Percentiles rank a stretch among this genome's conserved stretches.
Conservation (phyloP, 2,329 filamentous ascomycete genomes). For the Sporothrix brasiliensis region DNA sequence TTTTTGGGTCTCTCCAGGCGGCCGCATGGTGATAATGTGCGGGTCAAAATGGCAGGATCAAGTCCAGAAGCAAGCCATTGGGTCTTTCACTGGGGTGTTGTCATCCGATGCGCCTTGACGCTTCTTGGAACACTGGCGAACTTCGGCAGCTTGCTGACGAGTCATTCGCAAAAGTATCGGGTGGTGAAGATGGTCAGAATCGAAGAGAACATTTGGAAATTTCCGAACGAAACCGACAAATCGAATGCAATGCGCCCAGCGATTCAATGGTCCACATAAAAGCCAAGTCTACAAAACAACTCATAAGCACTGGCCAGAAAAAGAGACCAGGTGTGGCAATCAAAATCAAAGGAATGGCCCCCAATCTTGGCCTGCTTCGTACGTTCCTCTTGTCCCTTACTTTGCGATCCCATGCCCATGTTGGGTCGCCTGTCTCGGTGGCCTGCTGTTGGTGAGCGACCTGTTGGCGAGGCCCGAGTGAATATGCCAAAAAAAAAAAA, state of each 20-base stretch:
- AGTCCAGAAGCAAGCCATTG: not conserved
- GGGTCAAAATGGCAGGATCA: not conserved
- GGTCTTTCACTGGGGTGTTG: not conserved
- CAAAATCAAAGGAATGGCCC: not conserved
- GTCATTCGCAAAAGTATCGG: no score
- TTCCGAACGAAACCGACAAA: no score
- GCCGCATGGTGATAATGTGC: conserved; percentile 18
- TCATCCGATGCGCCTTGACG: not conserved
- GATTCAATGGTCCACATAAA: no score
- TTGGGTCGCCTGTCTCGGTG: conserved; percentile 14
- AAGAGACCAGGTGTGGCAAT: conserved; percentile 17
- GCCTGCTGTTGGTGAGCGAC: conserved; percentile 17
- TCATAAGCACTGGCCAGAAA: conserved; percentile 7
- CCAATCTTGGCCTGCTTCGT: conserved; percentile 5
- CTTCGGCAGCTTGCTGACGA: not conserved
- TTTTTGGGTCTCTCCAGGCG: not conserved
- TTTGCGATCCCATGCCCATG: conserved; percentile 12
- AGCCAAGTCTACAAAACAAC: not conserved
- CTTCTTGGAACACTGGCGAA: not conserved
- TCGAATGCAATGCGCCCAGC: not conserved
- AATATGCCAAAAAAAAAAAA: not conserved
- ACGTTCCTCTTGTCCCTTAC: not conserved
- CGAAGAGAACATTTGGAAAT: no score
- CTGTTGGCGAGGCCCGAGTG: not conserved
- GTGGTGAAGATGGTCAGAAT: no score